Evolutionary conservation across 2,329 filamentous ascomycete genomes (phyloP).

Genomic region (Fusarium sp.): DNA sequence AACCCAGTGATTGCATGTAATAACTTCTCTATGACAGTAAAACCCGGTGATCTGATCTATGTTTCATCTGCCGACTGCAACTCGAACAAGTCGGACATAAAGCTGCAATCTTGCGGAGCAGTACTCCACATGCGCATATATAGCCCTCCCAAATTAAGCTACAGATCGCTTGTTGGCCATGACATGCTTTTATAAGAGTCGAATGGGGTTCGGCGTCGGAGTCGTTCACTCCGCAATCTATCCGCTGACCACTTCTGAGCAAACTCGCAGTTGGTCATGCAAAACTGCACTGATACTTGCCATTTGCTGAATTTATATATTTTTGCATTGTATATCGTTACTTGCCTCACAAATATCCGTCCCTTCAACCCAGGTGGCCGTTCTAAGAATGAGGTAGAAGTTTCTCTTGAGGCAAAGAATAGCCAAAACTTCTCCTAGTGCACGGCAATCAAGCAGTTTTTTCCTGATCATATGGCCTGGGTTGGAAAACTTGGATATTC

Average conservation of each 20-base stretch:
- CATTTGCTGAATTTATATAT: neutral
- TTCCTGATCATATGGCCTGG: neutral
- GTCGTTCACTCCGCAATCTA: neutral
- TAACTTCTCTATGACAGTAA: neutral
- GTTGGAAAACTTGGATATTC: neutral
- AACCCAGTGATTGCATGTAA: neutral
- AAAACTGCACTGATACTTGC: neutral
- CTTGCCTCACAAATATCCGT: neutral
- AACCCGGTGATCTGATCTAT: conserved; percentile 1
- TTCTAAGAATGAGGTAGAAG: neutral
- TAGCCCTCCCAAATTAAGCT: neutral
- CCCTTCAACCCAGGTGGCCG: neutral
- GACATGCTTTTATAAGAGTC: neutral
- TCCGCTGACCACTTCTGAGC: neutral
- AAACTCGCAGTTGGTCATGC: neutral
- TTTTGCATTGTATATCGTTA: neutral
- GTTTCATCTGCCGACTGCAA: conserved; percentile 3
- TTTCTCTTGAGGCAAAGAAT: neutral
- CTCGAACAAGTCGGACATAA: conserved; percentile 5
- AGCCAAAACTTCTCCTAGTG: neutral
- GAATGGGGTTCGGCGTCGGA: neutral
- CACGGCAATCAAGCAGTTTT: neutral
- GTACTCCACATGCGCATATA: conserved; percentile 11
- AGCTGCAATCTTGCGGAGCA: conserved; percentile 27
- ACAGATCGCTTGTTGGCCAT: neutral